Percentiles rank a stretch among this genome's conserved stretches.
These are phyloP conservation scores for Alternaria longipes DNA, from an alignment of 2,329 filamentous ascomycete genomes.

Conservation along the genomic window DNA sequence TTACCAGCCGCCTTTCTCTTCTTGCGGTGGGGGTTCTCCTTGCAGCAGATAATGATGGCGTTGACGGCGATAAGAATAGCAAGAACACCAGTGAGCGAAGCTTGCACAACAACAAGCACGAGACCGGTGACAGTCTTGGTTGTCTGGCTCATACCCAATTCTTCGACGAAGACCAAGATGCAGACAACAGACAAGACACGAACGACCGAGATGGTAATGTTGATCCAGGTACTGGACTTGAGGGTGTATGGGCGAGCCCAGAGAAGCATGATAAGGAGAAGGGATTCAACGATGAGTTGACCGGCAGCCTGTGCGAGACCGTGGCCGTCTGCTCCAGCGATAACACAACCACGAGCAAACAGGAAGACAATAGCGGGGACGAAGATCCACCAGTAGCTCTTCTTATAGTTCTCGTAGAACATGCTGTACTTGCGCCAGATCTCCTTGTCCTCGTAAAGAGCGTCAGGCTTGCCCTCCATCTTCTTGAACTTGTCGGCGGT, in stretches of 20 bases:
- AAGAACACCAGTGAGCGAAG: conserved; percentile 79
- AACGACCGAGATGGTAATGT: conserved; percentile 88
- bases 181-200: conserved; percentile 88
- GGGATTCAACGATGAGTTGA: conserved; percentile 80
- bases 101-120: conserved; percentile 92
- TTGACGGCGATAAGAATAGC: conserved; percentile 91
- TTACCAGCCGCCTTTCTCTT: conserved; percentile 89
- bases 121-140: conserved; percentile 94
- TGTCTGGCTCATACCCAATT: conserved; percentile 87
- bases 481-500: conserved; percentile 79
- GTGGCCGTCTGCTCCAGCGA: conserved; percentile 85
- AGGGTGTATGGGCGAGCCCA: conserved; percentile 89
- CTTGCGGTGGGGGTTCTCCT: conserved; percentile 89
- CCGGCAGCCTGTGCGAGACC: conserved; percentile 82
- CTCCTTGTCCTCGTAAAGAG: conserved; percentile 86
- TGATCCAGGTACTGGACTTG: conserved; percentile 89
- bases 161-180: conserved; percentile 91
- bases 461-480: conserved; percentile 74
- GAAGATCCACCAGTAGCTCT: conserved; percentile 97
- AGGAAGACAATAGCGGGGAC: conserved; percentile 89
- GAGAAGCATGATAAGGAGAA: conserved; percentile 80
- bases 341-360: conserved; percentile 85
- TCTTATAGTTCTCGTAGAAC: conserved; percentile 96
- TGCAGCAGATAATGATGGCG: conserved; percentile 81
- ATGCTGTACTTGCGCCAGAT: conserved; percentile 95